Conservation (phyloP, 306 rosid species). For the Cucurbita moschata region DNA sequence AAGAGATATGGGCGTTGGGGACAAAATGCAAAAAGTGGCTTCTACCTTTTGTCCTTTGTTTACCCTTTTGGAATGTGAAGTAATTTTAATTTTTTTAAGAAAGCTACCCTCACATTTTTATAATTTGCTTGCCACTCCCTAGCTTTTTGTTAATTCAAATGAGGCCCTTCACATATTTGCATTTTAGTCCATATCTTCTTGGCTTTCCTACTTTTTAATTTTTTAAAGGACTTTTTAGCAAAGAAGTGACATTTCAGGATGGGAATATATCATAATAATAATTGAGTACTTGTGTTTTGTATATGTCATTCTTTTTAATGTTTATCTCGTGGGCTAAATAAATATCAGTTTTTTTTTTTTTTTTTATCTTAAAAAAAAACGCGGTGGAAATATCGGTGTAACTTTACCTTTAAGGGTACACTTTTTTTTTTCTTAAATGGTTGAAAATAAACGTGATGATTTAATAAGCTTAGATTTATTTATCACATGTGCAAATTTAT, state of each 20-base stretch:
- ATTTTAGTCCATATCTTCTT: neutral
- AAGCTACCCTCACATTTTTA: neutral
- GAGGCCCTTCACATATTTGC: neutral
- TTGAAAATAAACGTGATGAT: too few relatives aligned
- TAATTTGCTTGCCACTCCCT: neutral
- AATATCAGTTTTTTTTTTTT: too few relatives aligned
- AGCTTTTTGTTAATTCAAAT: neutral
- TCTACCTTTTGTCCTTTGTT: neutral
- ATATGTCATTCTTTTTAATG: neutral
- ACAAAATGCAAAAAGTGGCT: neutral
- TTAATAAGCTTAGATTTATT: too few relatives aligned
- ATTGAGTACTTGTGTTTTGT: neutral
- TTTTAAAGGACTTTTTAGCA: neutral
- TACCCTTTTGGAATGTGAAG: neutral
- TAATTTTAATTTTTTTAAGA: too few relatives aligned
- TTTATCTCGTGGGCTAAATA: too few relatives aligned
- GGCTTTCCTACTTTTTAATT: too few relatives aligned
- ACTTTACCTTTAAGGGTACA: too few relatives aligned
- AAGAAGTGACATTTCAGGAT: neutral
- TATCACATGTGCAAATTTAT: too few relatives aligned
- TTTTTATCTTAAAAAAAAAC: too few relatives aligned
- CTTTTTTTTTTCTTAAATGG: too few relatives aligned
- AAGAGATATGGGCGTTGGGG: neutral
- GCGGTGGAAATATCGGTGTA: too few relatives aligned
- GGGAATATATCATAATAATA: neutral